These are phyloP conservation scores for Purpureocillium takamizusanense DNA, from an alignment of 2,329 filamentous ascomycete species.

Conservation along the genomic window DNA sequence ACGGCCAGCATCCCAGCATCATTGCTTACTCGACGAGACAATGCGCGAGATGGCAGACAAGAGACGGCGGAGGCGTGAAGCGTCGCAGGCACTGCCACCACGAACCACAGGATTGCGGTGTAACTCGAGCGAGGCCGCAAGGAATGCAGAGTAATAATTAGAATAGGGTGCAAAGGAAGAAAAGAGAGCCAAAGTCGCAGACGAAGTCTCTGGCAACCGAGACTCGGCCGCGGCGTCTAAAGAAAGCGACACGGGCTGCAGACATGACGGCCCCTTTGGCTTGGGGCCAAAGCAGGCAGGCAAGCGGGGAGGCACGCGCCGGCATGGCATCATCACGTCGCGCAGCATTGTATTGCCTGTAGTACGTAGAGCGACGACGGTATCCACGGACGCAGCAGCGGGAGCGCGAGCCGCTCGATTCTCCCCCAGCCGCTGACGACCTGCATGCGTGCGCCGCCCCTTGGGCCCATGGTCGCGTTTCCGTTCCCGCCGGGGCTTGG, in stretches of 20 bases:
- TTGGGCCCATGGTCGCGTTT: no score
- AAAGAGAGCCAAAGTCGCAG: conserved; percentile 9
- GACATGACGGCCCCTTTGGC: no score
- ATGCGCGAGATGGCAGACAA: background rate
- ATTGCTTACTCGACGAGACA: conserved; percentile 7
- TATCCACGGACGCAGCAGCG: no score
- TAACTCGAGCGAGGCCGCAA: background rate
- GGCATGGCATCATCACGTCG: no score
- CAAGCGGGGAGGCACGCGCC: no score
- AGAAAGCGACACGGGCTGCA: background rate
- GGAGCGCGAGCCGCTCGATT: no score
- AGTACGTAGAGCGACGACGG: no score
- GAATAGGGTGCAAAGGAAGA: conserved; percentile 12
- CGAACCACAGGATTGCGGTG: conserved; percentile 4
- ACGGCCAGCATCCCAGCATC: conserved; percentile 27
- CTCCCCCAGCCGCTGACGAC: no score
- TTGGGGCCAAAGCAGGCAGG: no score
- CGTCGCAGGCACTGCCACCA: conserved; percentile 1
- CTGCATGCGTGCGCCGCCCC: no score
- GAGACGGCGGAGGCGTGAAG: background rate
- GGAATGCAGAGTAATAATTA: conserved; percentile 6
- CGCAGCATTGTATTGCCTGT: no score
- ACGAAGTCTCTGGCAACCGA: background rate
- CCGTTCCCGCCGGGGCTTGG: no score
- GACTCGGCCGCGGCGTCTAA: background rate